Conservation (phyloP, 768 basidiomycete species). For the Tephrocybe sp. region DNA sequence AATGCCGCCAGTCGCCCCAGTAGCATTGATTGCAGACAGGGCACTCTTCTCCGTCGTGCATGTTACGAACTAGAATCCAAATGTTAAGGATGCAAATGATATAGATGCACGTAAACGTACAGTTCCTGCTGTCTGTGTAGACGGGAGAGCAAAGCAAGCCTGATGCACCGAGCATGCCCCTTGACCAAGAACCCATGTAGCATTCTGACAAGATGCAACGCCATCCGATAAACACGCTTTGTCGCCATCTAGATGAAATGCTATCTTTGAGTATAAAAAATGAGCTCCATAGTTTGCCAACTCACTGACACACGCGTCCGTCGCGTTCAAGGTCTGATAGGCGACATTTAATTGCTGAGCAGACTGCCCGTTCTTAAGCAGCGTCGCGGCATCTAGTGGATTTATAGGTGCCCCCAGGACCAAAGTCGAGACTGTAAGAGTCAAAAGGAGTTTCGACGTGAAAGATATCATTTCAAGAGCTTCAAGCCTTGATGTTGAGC, state of each 20-base stretch:
- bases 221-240: conserved; percentile 43
- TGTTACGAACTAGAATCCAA: conserved; percentile 38
- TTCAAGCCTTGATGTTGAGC: conserved; percentile 8
- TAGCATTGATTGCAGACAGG: conserved; percentile 41
- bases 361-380: conserved; percentile 46
- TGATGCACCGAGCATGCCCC: conserved; percentile 35
- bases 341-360: conserved; percentile 53
- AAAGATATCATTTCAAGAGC: conserved; percentile 14
- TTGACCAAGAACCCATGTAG: conserved; percentile 36
- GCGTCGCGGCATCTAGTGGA: conserved; percentile 37
- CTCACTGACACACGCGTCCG: conserved; percentile 48
- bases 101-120: conserved; percentile 30
- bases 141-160: conserved; percentile 55
- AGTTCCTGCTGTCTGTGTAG: conserved; percentile 39
- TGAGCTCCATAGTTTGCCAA: background rate
- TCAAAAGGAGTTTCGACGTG: conserved; percentile 13
- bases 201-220: conserved; percentile 41
- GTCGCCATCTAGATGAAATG: conserved; percentile 33
- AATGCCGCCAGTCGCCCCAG: conserved; percentile 46
- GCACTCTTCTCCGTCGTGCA: conserved; percentile 56
- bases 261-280: background rate
- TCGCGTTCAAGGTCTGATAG: conserved; percentile 38
- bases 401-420: conserved; percentile 32
- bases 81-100: background rate
- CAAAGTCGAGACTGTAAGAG: conserved; percentile 21